A percentile compares a stretch with the other conserved stretches of the same genome.
Evolutionary conservation across 352 stramenopile genomes (phyloP).

Genomic region (Phytophthora gonapodyides): DNA sequence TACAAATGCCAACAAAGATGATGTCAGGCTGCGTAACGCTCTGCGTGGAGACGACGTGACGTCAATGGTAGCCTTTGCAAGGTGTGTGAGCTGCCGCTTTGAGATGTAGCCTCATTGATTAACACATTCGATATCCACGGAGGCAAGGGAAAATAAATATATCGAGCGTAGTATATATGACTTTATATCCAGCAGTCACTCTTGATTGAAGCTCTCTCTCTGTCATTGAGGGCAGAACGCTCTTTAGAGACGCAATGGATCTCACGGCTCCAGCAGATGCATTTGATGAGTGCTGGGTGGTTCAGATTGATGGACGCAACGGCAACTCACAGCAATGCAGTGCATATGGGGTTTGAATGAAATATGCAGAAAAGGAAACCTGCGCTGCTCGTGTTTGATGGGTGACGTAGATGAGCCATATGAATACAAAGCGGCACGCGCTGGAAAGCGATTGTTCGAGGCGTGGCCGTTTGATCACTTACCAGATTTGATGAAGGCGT

Average conservation of each 20-base stretch:
- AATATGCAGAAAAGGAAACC: neutral
- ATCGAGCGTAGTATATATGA: neutral
- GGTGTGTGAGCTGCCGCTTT: too few relatives aligned
- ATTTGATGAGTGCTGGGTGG: conserved; percentile 1
- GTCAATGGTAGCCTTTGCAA: too few relatives aligned
- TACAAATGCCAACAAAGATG: conserved; percentile 1
- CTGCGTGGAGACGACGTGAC: neutral
- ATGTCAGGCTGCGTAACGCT: neutral
- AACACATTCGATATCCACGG: neutral
- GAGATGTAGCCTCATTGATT: too few relatives aligned
- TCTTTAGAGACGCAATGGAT: neutral
- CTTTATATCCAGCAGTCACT: neutral
- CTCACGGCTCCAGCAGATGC: neutral
- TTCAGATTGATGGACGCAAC: neutral
- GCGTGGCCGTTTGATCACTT: neutral
- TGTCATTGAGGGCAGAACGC: neutral
- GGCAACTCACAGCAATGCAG: conserved; percentile 8
- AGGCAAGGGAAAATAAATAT: neutral
- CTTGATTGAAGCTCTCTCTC: neutral
- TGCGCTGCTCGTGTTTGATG: conserved; percentile 10
- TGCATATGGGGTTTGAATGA: neutral
- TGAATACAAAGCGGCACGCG: neutral
- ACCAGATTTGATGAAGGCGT: conserved; percentile 1
- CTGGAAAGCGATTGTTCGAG: neutral
- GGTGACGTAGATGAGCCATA: neutral